These are phyloP conservation scores for Salix arbutifolia DNA, from an alignment of 345 rosid species.

Conservation along the genomic window DNA sequence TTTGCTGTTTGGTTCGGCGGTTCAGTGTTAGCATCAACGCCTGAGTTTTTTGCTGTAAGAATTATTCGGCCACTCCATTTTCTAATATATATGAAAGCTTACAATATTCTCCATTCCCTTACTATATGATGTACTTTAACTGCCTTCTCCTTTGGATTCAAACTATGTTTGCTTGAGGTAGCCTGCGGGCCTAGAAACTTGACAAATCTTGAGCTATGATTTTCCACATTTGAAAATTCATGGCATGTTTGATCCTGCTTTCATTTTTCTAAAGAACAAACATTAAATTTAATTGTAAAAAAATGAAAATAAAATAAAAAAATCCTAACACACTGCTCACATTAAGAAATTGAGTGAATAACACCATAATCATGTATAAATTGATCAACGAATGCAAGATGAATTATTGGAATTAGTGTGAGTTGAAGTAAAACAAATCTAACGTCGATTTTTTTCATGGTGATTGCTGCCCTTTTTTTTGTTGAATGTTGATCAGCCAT, in stretches of 20 bases:
- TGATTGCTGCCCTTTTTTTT: not conserved
- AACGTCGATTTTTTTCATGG: not conserved
- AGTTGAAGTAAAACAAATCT: not conserved
- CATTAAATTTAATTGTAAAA: no score
- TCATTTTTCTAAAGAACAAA: no score
- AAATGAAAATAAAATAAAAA: no score
- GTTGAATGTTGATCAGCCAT: not conserved
- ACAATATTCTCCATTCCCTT: not conserved
- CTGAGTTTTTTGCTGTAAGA: conserved; percentile 83
- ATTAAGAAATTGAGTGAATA: no score
- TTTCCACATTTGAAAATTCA: not conserved
- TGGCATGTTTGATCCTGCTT: not conserved
- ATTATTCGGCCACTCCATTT: conserved; percentile 2
- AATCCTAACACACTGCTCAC: no score
- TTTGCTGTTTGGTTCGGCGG: conserved; percentile 99
- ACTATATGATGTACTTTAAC: not conserved
- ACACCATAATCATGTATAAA: no score
- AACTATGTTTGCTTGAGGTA: not conserved
- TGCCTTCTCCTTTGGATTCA: not conserved
- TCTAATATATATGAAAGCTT: conserved; percentile 2
- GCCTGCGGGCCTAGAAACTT: not conserved
- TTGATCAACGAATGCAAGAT: no score
- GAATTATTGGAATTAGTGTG: not conserved
- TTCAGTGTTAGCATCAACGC: conserved; percentile 96
- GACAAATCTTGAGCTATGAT: not conserved